Base-by-base conservation (phyloP, 345 rosid genomes). In the Geranium rotundifolium region DNA sequence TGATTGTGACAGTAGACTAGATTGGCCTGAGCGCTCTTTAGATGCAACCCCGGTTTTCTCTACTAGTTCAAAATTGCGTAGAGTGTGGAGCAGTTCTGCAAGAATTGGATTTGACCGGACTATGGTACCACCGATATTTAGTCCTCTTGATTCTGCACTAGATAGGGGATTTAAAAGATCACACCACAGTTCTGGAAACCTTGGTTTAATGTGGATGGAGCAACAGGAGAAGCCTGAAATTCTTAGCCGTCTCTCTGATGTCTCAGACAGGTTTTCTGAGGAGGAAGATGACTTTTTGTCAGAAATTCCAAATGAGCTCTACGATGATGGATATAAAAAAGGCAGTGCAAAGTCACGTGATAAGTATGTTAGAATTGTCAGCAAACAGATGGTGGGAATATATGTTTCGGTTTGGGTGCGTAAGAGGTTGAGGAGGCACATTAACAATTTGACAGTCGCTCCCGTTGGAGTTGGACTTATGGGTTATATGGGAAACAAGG, bases 401-500 rank as follows among this genome's bases (percentile, higher is more conserved):
- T 88, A 95, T 63, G 72, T 95, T 57, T 95, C 99, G 9, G 61
- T 95, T 66, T 95, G 99, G 99, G 93, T 88, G 74, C 83, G 93
- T 9, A 76, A 84, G 72, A 76, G 85, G 72, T 76, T 95, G 71
- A 84, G 99, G 78, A 79, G 85, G 65, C 97, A 85, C 58, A 81
- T 95, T 68, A 95, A 90, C 82, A 88, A 95, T 65, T 67, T 95
- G 77, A 79, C 77, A 80, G 99, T 95, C 68, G 88, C 97, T 34
- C 96, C 87, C 0, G 99, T 95, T 50, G 99, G 99, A 75, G 87
- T 95, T 61, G 99, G 99, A 46, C 84, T 95, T 30, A 95, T 95
- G 99, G 99, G 99, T 23, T 95, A 90, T 79, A 79, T 95, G 92
- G 97, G 99, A 72, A 95, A 95, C 82, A 95, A 95, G 97, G 99